Evolutionary conservation across 139 green algal genomes (phyloP).

Genomic region (Tetraselmis chui): DNA sequence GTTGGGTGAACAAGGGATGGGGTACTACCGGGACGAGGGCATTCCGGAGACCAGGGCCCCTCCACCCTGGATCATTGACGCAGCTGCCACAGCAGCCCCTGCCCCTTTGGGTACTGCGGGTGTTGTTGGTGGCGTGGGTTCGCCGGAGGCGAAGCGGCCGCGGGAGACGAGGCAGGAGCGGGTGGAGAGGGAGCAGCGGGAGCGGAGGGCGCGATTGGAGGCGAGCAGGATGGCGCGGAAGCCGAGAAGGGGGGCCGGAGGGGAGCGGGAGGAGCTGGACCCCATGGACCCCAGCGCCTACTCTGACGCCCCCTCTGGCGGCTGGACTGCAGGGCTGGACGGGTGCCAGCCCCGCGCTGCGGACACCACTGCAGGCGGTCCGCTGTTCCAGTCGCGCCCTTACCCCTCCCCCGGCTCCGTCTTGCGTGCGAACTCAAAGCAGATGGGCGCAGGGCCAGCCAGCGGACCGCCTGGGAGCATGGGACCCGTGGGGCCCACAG

Average conservation of each 20-base stretch:
- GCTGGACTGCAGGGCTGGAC: constrained; percentile 46
- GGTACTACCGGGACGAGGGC: constrained; percentile 45
- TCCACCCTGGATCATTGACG: neutral
- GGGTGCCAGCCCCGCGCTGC: constrained; percentile 53
- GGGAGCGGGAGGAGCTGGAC: constrained; percentile 41
- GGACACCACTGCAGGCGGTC: constrained; percentile 67
- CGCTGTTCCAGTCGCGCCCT: constrained; percentile 70
- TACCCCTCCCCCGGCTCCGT: constrained; percentile 63
- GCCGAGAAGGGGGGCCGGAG: neutral
- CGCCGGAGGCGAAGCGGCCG: neutral
- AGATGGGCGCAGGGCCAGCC: constrained; percentile 9
- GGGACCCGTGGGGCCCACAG: no score
- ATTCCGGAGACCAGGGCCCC: neutral
- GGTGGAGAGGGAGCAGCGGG: constrained; percentile 22
- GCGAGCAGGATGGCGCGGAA: neutral
- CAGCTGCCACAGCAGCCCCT: neutral
- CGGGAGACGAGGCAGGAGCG: constrained; percentile 22
- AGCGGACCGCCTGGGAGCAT: no score
- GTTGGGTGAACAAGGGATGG: constrained; percentile 33
- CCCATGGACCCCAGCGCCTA: constrained; percentile 70
- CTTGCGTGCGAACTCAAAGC: constrained; percentile 54
- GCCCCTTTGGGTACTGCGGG: neutral
- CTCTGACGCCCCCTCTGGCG: constrained; percentile 53
- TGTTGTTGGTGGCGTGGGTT: neutral
- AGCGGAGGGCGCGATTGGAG: constrained; percentile 11